phyloP scores from a whole-genome alignment of 1,284 basidiomycete genomes.

The Laetiporus sulphureus region DNA sequence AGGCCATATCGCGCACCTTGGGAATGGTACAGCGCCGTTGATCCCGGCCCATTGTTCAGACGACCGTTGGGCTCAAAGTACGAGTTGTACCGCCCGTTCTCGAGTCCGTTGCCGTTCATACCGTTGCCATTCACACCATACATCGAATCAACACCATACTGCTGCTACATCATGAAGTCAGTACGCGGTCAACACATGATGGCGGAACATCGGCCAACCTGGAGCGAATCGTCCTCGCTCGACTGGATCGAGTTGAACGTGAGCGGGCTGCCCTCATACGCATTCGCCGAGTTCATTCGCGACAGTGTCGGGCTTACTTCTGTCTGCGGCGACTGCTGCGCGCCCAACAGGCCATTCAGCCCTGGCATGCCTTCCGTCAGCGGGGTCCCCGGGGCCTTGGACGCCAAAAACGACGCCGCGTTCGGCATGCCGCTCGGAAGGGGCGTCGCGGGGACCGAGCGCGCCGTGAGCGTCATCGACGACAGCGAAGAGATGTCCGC shows the following conservation, averaged over 20 bases:
- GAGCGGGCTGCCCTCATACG: slow-evolving; percentile 45
- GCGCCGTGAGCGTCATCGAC: too few relatives aligned
- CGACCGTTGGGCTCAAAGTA: slow-evolving; percentile 56
- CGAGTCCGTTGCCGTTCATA: slow-evolving; percentile 43
- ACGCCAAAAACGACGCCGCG: slow-evolving; percentile 39
- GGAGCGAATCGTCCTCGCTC: slow-evolving; percentile 43
- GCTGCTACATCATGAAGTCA: slow-evolving; percentile 14
- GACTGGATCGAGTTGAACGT: slow-evolving; percentile 47
- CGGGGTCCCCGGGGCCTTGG: slow-evolving; percentile 69
- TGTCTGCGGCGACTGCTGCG: slow-evolving; percentile 39
- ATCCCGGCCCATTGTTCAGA: slow-evolving; percentile 48
- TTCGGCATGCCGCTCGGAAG: slow-evolving; percentile 47
- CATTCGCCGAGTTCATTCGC: slow-evolving; percentile 44
- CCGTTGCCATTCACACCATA: slow-evolving; percentile 51
- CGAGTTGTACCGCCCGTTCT: slow-evolving; percentile 49
- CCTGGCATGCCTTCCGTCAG: slow-evolving; percentile 52
- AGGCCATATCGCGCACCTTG: slow-evolving; percentile 72
- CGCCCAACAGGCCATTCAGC: slow-evolving; percentile 53
- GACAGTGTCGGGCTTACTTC: slow-evolving; percentile 69
- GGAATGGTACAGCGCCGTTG: slow-evolving; percentile 76
- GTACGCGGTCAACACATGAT: too few relatives aligned
- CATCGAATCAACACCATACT: slow-evolving; percentile 26
- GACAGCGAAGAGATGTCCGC: slow-evolving; percentile 54
- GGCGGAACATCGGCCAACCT: too few relatives aligned
- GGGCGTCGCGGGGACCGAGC: slow-evolving; percentile 73